phyloP scores from a whole-genome alignment of 2,329 filamentous ascomycete genomes.

The Fusarium duplospermum region DNA sequence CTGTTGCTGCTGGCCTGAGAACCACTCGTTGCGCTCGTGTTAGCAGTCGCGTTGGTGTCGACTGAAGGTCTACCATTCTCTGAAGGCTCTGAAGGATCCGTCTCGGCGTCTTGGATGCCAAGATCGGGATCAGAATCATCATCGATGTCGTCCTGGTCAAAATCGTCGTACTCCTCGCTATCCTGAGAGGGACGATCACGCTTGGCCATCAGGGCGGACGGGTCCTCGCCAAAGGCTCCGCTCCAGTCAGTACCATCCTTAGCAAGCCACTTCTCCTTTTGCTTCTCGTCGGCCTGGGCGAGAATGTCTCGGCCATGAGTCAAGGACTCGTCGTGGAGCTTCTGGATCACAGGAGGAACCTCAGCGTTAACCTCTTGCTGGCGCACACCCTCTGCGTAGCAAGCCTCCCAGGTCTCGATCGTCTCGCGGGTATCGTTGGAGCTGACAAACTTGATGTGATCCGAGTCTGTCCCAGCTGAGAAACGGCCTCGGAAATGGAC shows the following conservation, averaged over 20 bases:
- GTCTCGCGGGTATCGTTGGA: slow-evolving; percentile 93
- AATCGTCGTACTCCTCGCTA: slow-evolving; percentile 55
- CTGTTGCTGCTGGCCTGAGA: slow-evolving; percentile 51
- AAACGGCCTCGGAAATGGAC: slow-evolving; percentile 84
- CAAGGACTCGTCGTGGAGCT: slow-evolving; percentile 84
- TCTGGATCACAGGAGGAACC: slow-evolving; percentile 76
- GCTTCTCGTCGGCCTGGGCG: slow-evolving; percentile 75
- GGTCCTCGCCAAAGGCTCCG: slow-evolving; percentile 85
- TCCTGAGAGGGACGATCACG: slow-evolving; percentile 43
- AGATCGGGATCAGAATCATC: slow-evolving; percentile 61
- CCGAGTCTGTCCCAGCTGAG: slow-evolving; percentile 89
- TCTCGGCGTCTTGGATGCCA: slow-evolving; percentile 68
- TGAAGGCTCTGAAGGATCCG: slow-evolving; percentile 43
- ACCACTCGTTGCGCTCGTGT: slow-evolving; percentile 46
- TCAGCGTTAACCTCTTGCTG: slow-evolving; percentile 76
- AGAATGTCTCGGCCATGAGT: slow-evolving; percentile 85
- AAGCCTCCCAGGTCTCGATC: slow-evolving; percentile 94
- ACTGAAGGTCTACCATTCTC: slow-evolving; percentile 51
- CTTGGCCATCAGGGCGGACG: slow-evolving; percentile 60
- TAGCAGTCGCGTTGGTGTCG: slow-evolving; percentile 53
- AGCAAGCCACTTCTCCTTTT: slow-evolving; percentile 81
- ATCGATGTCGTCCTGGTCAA: slow-evolving; percentile 46
- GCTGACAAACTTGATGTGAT: slow-evolving; percentile 83
- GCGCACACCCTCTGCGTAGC: slow-evolving; percentile 87
- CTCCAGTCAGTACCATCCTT: slow-evolving; percentile 88